Conservation (phyloP, 192 early-diverging fungal genomes). For the Coemansia sp. region DNA sequence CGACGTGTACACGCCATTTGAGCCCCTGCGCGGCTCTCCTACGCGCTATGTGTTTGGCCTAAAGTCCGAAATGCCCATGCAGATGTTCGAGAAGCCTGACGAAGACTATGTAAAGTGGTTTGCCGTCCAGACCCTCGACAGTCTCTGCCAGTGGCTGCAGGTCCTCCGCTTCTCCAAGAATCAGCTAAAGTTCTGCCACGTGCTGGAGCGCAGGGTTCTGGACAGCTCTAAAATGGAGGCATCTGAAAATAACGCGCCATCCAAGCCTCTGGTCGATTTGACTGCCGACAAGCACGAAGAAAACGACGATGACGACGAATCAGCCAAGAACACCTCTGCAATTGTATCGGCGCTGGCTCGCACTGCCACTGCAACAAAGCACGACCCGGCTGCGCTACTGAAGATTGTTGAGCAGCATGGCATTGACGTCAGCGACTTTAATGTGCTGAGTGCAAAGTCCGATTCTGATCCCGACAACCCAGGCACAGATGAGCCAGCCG, state of each 20-base stretch:
- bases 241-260: conserved; percentile 15
- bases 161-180: conserved; percentile 45
- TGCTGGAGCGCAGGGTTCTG: conserved; percentile 38
- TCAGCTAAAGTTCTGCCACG: conserved; percentile 48
- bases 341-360: conserved; percentile 34
- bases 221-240: conserved; percentile 22
- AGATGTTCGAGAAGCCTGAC: conserved; percentile 80
- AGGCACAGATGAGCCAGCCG: conserved; percentile 13
- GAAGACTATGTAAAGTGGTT: conserved; percentile 72
- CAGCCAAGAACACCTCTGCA: conserved; percentile 17
- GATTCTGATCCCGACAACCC: not conserved
- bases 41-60: conserved; percentile 82
- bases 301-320: not conserved
- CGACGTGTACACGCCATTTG: conserved; percentile 82
- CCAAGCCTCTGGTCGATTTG: conserved; percentile 45
- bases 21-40: conserved; percentile 67
- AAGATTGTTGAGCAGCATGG: conserved; percentile 31
- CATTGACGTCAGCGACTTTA: conserved; percentile 49
- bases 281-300: conserved; percentile 21
- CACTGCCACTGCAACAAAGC: conserved; percentile 28
- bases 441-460: conserved; percentile 9
- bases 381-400: conserved; percentile 39
- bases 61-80: conserved; percentile 73
- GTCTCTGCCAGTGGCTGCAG: conserved; percentile 46
- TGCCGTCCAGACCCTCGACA: conserved; percentile 43